Base-by-base conservation (phyloP, 1,284 basidiomycete genomes). In the Taiwanofungus camphoratus region DNA sequence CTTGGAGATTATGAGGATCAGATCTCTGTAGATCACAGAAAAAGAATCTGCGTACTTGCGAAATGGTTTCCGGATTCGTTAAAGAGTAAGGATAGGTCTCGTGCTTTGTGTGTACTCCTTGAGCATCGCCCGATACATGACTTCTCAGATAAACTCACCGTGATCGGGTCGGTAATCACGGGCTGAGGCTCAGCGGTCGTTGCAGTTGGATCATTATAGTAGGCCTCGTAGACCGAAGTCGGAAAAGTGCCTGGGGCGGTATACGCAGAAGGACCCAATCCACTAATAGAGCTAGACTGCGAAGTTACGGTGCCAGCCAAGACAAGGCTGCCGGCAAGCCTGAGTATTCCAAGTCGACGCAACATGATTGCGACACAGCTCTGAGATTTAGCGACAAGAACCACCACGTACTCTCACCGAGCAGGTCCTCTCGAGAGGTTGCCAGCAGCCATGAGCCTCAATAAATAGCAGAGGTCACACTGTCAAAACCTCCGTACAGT, bases 171-270 rank as follows among this genome's bases (percentile, higher is more conserved):
- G 2, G 80, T 75, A 37, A 87, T 73, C 41, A 84, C 69, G 24
- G 83, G 86, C 58, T 87, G 82, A 4, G 77, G 76, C 58, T 87
- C 81, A 4, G 69, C 74, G 13, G 70, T 70, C 1, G 83, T 86
- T 26, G 74, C 79, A 4, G 82, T 86, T 18, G 86, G 83, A 49
- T 73, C 63, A 58, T 87, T 84, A 61, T 80, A 85, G 60, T 87
- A 88, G 48, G 70, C 57, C n/a, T 64, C 55, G 58, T 76, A 86
- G 27, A 71, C 60, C 5, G 77, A 74, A 2, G 80, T 82, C 2
- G 83, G 83, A 58, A 85, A 84, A 4, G 62, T 56, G n/a, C 80
- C 81, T 5, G 79, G 71, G 7, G 61, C 79, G 4, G 79, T 76
- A 55, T 74, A 81, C 7, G 66, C 69, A 8, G 76, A 71, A 16